Conservation (phyloP, 768 basidiomycete species). For the Panaeolus cyanescens region DNA sequence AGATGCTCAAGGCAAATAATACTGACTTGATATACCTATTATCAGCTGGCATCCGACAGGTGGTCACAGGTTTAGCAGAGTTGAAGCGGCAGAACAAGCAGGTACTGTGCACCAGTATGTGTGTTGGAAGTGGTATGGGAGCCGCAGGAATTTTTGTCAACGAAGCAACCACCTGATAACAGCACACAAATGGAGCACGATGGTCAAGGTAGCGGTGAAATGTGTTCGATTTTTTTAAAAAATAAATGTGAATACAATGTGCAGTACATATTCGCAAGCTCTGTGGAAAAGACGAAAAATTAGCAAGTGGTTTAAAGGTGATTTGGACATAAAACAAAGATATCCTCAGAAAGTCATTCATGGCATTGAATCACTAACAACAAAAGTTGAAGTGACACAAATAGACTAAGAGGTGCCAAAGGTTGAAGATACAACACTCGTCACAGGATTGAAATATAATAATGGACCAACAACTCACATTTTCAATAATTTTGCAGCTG, state of each 20-base stretch:
- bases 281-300: not conserved
- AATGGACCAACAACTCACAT: constrained; percentile 19
- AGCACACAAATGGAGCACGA: not conserved
- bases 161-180: constrained; percentile 37
- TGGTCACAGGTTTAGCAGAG: constrained; percentile 86
- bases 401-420: constrained; percentile 96
- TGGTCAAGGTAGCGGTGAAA: no score
- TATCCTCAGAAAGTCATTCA: constrained; percentile 82
- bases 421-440: constrained; percentile 79
- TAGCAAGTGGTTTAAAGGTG: not conserved
- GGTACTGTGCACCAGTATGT: constrained; percentile 79
- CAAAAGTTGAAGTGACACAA: constrained; percentile 33
- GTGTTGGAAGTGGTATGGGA: constrained; percentile 87
- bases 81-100: constrained; percentile 67
- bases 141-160: constrained; percentile 82
- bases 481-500: not conserved
- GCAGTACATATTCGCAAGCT: no score
- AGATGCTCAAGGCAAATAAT: not conserved
- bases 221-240: no score
- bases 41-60: constrained; percentile 81
- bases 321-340: constrained; percentile 15
- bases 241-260: no score
- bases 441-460: constrained; percentile 46
- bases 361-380: constrained; percentile 68
- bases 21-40: constrained; percentile 14